Evolutionary conservation across 2,329 filamentous ascomycete species (phyloP), one percentile per base, ranked within the genome.

Genomic region (Beauveria caledonica): DNA sequence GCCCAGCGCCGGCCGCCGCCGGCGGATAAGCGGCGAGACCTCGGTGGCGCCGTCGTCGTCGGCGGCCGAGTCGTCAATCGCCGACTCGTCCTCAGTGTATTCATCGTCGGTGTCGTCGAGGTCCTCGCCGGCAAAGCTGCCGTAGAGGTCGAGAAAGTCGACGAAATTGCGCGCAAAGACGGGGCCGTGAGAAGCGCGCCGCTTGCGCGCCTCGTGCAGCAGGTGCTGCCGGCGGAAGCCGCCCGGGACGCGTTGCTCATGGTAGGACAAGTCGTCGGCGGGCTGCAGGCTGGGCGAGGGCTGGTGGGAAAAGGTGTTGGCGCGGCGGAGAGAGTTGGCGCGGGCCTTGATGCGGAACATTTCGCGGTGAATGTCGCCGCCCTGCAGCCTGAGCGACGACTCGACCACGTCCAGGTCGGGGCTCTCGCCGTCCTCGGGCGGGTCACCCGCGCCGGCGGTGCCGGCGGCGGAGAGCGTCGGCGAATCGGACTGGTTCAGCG

Each of bases 291-390:
- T 68, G 11, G 72, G 70, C 19, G 68, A 70, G 1, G 72, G 70
- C 1, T 80, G 76, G 64, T 83, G 76, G 53, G 88, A 86, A 67
- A 91, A 91, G 0, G 87, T 90, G 58, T 81, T 81, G 17, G 88
- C 78, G 63, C 88, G 81, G 67, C 83, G 70, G 72, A 74, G 66
- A 68, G 80, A 71, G 70, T 45, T 71, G 33, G 72, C 74, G 44
- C 84, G 78, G 17, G 85, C 84, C 63, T 86, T 84, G 66, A 90
- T 85, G 69, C 84, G 88, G 79, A 89, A 92, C 39, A 92, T 81
- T 67, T 90, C 87, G 39, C 89, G 85, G 69, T 92, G 88, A 23
- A 92, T 87, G 67, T 92, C 89, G 45, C 89, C 89, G 56, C 89
- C 89, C 68, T 88, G 88, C 3, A 92, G 78, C 62, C 78, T 83